phyloP scores from a whole-genome alignment of 208 protist genomes.

The Wallacemonas sp. region DNA sequence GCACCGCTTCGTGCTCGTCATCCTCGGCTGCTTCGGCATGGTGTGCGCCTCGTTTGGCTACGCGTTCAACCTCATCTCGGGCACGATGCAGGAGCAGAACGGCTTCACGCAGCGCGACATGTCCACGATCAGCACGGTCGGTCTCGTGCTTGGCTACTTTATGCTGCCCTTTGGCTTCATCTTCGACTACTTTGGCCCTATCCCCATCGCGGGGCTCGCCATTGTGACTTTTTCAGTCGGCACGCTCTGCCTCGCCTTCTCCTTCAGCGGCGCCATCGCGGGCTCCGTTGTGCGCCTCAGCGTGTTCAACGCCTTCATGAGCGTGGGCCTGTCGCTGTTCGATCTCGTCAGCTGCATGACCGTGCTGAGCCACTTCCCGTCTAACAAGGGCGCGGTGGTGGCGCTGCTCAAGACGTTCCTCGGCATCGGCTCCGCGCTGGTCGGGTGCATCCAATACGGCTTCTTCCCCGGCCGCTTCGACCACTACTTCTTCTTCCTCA shows the following conservation, averaged over 20 bases:
- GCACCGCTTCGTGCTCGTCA: slow-evolving; percentile 35
- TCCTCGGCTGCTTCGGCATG: slow-evolving; percentile 41
- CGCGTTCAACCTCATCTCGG: slow-evolving; percentile 52
- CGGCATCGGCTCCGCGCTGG: slow-evolving; percentile 59
- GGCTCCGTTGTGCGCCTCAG: slow-evolving; percentile 34
- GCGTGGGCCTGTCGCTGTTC: slow-evolving; percentile 34
- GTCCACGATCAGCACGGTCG: slow-evolving; percentile 53
- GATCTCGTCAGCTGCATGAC: slow-evolving; percentile 47
- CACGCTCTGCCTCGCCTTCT: slow-evolving; percentile 38
- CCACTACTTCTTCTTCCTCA: slow-evolving; percentile 42
- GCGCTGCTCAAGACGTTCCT: slow-evolving; percentile 64
- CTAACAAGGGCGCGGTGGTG: slow-evolving; percentile 39
- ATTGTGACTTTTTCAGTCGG: slow-evolving; percentile 33
- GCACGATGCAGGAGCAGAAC: slow-evolving; percentile 37
- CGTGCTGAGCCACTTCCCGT: slow-evolving; percentile 55
- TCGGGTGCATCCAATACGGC: slow-evolving; percentile 35
- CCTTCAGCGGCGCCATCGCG: slow-evolving; percentile 41
- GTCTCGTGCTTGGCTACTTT: slow-evolving; percentile 36
- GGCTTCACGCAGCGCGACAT: slow-evolving; percentile 54
- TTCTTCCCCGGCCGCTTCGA: slow-evolving; percentile 38
- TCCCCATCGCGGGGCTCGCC: slow-evolving; percentile 33
- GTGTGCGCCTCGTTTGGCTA: slow-evolving; percentile 43
- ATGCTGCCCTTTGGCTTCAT: slow-evolving; percentile 47
- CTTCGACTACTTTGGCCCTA: slow-evolving; percentile 55
- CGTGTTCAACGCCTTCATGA: slow-evolving; percentile 38